Conservation (phyloP, 768 basidiomycete genomes). For the Boletales sp. region DNA sequence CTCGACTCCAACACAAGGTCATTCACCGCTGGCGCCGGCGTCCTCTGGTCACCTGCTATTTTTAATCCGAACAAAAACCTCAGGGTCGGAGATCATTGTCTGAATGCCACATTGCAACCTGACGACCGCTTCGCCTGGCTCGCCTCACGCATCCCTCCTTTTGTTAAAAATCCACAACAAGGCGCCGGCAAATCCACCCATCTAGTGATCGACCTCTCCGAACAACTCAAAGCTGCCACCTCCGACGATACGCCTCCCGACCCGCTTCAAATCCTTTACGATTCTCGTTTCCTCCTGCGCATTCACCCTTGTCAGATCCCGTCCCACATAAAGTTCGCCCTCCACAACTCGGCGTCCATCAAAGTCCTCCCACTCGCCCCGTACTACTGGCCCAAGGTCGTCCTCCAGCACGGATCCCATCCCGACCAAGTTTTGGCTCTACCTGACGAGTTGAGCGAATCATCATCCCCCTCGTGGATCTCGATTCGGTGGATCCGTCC, state of each 20-base stretch:
- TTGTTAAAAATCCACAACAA: conserved; percentile 29
- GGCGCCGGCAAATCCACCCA: conserved; percentile 21
- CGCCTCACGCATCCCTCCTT: conserved; percentile 54
- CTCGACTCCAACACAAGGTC: conserved; percentile 23
- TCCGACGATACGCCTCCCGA: conserved; percentile 7
- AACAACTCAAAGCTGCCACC: conserved; percentile 15
- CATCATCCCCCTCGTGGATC: conserved; percentile 38
- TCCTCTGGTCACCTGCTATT: conserved; percentile 59
- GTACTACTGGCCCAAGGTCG: conserved; percentile 50
- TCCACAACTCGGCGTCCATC: conserved; percentile 29
- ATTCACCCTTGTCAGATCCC: conserved; percentile 47
- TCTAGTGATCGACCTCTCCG: conserved; percentile 43
- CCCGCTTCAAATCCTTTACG: conserved; percentile 49
- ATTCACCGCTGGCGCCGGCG: conserved; percentile 59
- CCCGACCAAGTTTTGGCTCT: conserved; percentile 24
- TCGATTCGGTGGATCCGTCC: conserved; percentile 40
- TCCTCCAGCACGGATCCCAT: conserved; percentile 21
- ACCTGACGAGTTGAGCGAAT: background rate
- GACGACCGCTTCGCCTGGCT: conserved; percentile 51
- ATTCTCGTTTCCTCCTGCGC: conserved; percentile 58
- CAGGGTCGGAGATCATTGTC: conserved; percentile 13
- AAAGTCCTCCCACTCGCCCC: conserved; percentile 36
- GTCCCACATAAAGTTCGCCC: conserved; percentile 24
- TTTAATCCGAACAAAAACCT: conserved; percentile 24
- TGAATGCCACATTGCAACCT: conserved; percentile 10